Evolutionary conservation across 306 rosid genomes (phyloP).

Genomic region (Alnus glutinosa): DNA sequence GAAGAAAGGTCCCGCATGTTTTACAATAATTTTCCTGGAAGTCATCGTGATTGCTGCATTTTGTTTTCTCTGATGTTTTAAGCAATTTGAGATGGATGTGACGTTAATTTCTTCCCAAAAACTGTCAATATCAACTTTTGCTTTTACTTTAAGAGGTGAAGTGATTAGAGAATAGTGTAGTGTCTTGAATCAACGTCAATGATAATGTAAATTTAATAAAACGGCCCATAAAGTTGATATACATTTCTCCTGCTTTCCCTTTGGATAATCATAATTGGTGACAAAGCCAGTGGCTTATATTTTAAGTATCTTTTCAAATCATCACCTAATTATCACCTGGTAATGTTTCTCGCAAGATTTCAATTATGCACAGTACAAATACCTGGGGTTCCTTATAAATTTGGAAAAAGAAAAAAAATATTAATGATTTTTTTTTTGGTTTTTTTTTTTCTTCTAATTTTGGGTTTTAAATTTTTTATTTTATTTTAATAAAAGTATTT

Average conservation of each 20-base stretch:
- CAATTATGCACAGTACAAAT: too few species aligned
- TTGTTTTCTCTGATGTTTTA: neutral
- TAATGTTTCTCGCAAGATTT: too few species aligned
- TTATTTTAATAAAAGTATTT: too few species aligned
- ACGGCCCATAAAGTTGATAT: neutral
- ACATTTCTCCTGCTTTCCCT: neutral
- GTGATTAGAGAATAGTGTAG: too few species aligned
- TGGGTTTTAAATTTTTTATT: too few species aligned
- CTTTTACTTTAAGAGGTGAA: neutral
- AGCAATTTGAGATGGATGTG: neutral
- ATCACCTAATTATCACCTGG: too few species aligned
- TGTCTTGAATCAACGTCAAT: neutral
- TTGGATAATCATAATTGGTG: neutral
- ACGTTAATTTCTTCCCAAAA: neutral
- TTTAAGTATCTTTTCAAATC: too few species aligned
- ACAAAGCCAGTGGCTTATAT: neutral
- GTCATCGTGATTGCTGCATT: neutral
- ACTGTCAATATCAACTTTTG: slow-evolving; percentile 2
- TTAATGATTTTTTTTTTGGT: too few species aligned
- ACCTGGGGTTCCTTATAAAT: too few species aligned
- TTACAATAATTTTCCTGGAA: neutral
- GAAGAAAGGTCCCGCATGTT: neutral
- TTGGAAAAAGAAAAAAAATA: too few species aligned
- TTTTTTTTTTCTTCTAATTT: too few species aligned
- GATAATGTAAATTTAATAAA: neutral